Evolutionary conservation across 495 filamentous ascomycete species (phyloP), one percentile per base, ranked within the genome.

Genomic region (Xylaria palmicola): DNA sequence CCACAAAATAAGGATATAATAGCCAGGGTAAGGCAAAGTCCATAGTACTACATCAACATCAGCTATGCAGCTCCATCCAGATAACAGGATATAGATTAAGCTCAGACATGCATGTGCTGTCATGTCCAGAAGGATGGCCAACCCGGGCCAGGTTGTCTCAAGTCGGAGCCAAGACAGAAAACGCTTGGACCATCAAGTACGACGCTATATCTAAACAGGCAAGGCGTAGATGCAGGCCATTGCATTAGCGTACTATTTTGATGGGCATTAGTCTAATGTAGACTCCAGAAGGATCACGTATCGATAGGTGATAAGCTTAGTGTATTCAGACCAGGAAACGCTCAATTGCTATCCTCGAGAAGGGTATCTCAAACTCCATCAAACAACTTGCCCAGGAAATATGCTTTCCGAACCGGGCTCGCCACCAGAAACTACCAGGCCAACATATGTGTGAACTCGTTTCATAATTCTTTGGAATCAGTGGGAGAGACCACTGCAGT

Each of bases 301-400:
- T 40, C 49, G 58, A 60, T 61, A 61, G 6, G 58, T 26, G 49
- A 55, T 48, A 37, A 40, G 47, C 29, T 55, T 61, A 61, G 59
- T 40, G 49, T 55, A 24, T 45, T 51, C 41, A 40, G 45, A 30
- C 39, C 19, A 15, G 32, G 50, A 53, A 32, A 47, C 29, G 45
- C 44, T 59, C 30, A 54, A 55, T 53, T 61, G 40, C 29, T 29
- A 32, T 45, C 59, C 57, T 30, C 34, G 49, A 48, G 56, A 61
- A 60, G 59, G 59, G 59, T 61, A 61, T 61, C 59, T 61, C 48
- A 61, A 61, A 61, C 59, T 61, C 59, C 59, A 60, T 53, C 58
- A 54, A 54, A 45, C 59, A 54, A 61, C 41, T 29, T 39, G 4
- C 55, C 19, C 22, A 20, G 22, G 26, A 45, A n/a, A n/a, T 49